A percentile compares a stretch with the other conserved stretches of the same genome.
Conservation (phyloP, 73 alveolate species). For the Effrenium voratum region DNA sequence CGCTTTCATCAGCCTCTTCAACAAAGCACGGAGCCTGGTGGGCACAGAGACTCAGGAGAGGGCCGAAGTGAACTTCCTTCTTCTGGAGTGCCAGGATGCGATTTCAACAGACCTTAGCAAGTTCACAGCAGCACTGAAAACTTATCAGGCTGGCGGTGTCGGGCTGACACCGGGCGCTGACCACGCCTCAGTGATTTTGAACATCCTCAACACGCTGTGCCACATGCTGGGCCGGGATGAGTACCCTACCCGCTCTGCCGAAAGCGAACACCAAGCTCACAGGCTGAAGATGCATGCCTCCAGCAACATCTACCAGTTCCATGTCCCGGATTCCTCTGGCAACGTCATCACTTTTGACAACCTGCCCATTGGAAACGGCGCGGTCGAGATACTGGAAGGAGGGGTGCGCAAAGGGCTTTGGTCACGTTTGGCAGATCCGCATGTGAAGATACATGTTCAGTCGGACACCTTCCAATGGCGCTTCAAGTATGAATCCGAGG, state of each 20-base stretch:
- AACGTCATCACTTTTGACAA: slow-evolving; percentile 65
- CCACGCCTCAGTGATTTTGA: slow-evolving; percentile 20
- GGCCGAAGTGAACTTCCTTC: slow-evolving; percentile 25
- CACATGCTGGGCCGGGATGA: slow-evolving; percentile 78
- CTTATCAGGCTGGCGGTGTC: slow-evolving; percentile 16
- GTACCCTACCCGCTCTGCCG: slow-evolving; percentile 22
- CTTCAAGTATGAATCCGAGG: slow-evolving; percentile 62
- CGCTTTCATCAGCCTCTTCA: not conserved
- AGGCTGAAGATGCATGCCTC: slow-evolving; percentile 89
- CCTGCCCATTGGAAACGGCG: slow-evolving; percentile 75
- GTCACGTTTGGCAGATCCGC: slow-evolving; percentile 57
- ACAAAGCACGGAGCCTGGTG: slow-evolving; percentile 10
- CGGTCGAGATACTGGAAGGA: slow-evolving; percentile 60
- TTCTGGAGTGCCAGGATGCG: slow-evolving; percentile 60
- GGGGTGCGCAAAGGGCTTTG: slow-evolving; percentile 55
- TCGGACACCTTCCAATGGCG: slow-evolving; percentile 85
- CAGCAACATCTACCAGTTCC: slow-evolving; percentile 61
- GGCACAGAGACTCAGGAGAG: slow-evolving; percentile 49
- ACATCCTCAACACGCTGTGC: slow-evolving; percentile 38
- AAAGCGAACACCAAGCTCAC: slow-evolving; percentile 67
- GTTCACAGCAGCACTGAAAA: slow-evolving; percentile 48
- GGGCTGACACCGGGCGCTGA: slow-evolving; percentile 44
- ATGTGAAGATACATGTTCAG: not conserved
- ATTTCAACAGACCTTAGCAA: slow-evolving; percentile 51
- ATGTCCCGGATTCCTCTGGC: slow-evolving; percentile 56